phyloP scores from a whole-genome alignment of 257 asterid genomes.

The Solanum pinnatisectum region DNA sequence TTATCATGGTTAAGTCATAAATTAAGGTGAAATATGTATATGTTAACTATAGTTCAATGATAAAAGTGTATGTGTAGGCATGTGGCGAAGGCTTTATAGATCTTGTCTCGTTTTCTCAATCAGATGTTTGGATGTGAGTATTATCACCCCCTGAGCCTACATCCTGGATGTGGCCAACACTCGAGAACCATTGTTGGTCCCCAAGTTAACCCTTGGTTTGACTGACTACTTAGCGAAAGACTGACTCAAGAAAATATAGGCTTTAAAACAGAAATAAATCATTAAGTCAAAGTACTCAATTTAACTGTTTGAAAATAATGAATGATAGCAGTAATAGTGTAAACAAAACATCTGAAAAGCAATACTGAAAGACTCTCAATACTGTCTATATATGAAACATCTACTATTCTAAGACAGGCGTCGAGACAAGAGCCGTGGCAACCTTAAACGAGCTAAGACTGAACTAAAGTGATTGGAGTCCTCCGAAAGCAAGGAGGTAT shows the following conservation, averaged over 20 bases:
- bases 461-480: not conserved
- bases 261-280: too few species aligned
- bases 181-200: not conserved
- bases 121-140: not conserved
- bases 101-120: not conserved
- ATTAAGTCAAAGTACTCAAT: not conserved
- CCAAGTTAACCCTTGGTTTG: not conserved
- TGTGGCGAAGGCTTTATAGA: too few species aligned
- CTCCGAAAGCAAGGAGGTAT: not conserved
- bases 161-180: not conserved
- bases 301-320: not conserved
- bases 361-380: not conserved
- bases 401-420: not conserved
- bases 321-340: not conserved
- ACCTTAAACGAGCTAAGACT: not conserved
- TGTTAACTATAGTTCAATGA: too few species aligned
- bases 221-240: not conserved
- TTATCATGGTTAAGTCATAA: not conserved
- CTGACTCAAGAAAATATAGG: not conserved
- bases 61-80: too few species aligned
- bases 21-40: too few species aligned
- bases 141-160: not conserved
- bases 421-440: not conserved
- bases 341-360: not conserved
- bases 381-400: not conserved